phyloP scores from a whole-genome alignment of 2,329 filamentous ascomycete genomes.

The Fusarium sp. region DNA sequence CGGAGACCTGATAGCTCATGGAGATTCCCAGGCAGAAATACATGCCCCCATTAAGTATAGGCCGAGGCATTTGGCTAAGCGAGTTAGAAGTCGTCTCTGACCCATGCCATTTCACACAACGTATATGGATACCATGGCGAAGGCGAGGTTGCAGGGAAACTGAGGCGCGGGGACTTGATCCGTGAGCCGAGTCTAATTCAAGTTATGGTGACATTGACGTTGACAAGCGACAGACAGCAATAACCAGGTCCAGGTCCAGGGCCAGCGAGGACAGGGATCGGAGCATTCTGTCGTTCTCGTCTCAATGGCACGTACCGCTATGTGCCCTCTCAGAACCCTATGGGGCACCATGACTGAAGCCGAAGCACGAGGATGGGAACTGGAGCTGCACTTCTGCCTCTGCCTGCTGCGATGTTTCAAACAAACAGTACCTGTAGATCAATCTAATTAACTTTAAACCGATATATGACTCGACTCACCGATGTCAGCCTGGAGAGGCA shows the following conservation, averaged over 20 bases:
- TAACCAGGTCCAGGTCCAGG: background rate
- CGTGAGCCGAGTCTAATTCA: constrained; percentile 14
- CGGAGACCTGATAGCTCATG: background rate
- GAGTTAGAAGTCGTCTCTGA: constrained; percentile 3
- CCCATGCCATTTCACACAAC: background rate
- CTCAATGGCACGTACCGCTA: constrained; percentile 19
- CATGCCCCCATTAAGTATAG: background rate
- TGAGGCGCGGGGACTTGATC: constrained; percentile 24
- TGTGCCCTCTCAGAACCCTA: constrained; percentile 3
- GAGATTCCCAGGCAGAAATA: background rate
- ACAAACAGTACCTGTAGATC: background rate
- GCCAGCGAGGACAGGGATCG: constrained; percentile 3
- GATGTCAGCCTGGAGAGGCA: constrained; percentile 9
- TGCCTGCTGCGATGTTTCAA: constrained; percentile 6
- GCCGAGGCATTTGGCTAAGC: constrained; percentile 1
- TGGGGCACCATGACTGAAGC: constrained; percentile 1
- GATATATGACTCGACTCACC: background rate
- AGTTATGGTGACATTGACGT: constrained; percentile 5
- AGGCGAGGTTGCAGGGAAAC: constrained; percentile 2
- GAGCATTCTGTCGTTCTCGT: constrained; percentile 1
- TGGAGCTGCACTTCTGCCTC: background rate
- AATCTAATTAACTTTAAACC: background rate
- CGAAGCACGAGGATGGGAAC: background rate
- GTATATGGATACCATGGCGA: background rate
- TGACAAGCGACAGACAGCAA: constrained; percentile 3